Evolutionary conservation across 2,329 filamentous ascomycete genomes (phyloP), one percentile per base, ranked within the genome.

Genomic region (Monosporascus sp.): DNA sequence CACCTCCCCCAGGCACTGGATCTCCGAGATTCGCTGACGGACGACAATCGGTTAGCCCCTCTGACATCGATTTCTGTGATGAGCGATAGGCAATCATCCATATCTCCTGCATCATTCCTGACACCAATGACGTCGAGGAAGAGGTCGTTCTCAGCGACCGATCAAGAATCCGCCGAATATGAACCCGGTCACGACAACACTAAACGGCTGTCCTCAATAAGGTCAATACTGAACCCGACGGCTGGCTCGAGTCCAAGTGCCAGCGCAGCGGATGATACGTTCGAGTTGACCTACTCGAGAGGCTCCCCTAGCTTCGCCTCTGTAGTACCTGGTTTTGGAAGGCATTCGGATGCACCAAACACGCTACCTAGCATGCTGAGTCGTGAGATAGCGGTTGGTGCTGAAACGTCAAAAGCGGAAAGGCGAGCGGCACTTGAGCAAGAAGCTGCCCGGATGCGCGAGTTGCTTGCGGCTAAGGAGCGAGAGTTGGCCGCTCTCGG

Each of bases 401-500:
- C 68, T n/a, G 80, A 81, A 31, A 74, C 73, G 15, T 65, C 74
- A 7, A 86, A 81, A 60, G 77, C 79, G 4, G 86, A 88, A 58
- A 79, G 84, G 52, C 78, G 87, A 48, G 81, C 81, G 8, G 80
- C 84, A 48, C 72, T 95, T 48, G 80, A 86, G 65, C 78, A 84
- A 24, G 89, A 95, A 68, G 85, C 88, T 0, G 88, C 92, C 64
- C 77, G 78, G 50, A 94, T 94, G 84, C 80, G 88, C 38, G 82
- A 86, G 67, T 76, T 87, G 68, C 74, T 92, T 31, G 78, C 84
- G 9, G 86, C 82, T 14, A 92, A 91, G 64, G 88, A 92, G 70
- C 78, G 84, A 47, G 88, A 92, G 63, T 72, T 92, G 53, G 85
- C 85, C 48, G 75, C 76, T 38, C 65, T 81, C 54, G 73, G 70